Percentiles rank a stretch among this genome's conserved stretches.
These are phyloP conservation scores for Suillus alpinus DNA, from an alignment of 768 basidiomycete species.

Conservation along the genomic window DNA sequence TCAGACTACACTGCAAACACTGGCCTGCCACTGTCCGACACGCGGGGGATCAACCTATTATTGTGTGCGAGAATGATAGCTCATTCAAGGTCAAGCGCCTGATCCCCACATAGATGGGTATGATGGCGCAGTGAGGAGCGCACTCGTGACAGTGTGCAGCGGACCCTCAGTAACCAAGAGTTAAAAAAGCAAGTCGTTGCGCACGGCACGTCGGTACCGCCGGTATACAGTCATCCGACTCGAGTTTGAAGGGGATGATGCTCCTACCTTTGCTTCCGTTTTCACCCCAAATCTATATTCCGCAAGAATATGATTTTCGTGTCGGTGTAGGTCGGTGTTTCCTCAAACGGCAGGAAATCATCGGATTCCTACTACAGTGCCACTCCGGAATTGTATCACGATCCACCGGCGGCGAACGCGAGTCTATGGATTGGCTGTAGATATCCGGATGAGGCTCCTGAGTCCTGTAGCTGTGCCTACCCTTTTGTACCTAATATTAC, in stretches of 20 bases:
- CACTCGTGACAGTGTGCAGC: constrained; percentile 18
- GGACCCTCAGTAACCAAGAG: constrained; percentile 22
- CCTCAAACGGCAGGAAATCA: constrained; percentile 44
- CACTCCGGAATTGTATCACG: constrained; percentile 28
- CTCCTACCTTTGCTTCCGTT: background rate
- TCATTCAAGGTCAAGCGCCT: constrained; percentile 16
- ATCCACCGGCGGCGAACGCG: constrained; percentile 45
- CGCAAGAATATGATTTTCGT: background rate
- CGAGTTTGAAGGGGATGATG: constrained; percentile 31
- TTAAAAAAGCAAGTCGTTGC: constrained; percentile 42
- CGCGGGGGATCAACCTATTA: constrained; percentile 44
- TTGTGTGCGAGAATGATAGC: constrained; percentile 39
- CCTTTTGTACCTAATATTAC: constrained; percentile 8
- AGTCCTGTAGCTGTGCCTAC: too few species aligned
- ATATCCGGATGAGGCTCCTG: constrained; percentile 41
- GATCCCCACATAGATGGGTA: constrained; percentile 29
- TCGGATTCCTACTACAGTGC: constrained; percentile 32
- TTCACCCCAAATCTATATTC: constrained; percentile 6
- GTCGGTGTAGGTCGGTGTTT: constrained; percentile 26
- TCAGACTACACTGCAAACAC: constrained; percentile 58
- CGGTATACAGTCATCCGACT: constrained; percentile 47
- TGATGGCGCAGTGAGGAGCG: constrained; percentile 27
- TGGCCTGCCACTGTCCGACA: constrained; percentile 36
- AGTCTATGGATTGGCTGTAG: constrained; percentile 48
- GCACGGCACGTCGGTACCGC: constrained; percentile 22